These are phyloP conservation scores for Vaccinium vitisidaea DNA, from an alignment of 148 eudicot species.

Conservation along the genomic window DNA sequence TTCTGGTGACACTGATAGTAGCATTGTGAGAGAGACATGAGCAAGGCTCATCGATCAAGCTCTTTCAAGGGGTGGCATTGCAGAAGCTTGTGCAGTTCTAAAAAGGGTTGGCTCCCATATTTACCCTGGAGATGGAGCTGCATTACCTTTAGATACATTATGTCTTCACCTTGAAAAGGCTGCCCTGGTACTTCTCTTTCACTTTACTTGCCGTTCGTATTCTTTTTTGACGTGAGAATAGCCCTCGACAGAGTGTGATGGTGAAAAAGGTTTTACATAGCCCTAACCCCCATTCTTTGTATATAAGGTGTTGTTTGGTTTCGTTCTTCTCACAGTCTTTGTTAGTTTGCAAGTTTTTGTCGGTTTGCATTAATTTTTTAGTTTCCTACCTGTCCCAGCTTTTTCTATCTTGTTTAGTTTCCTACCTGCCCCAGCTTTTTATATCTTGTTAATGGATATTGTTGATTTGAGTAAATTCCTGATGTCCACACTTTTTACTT, in stretches of 20 bases:
- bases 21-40: constrained; percentile 86
- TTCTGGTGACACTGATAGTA: constrained; percentile 94
- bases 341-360: neutral
- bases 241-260: neutral
- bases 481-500: neutral
- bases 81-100: constrained; percentile 89
- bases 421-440: neutral
- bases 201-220: neutral
- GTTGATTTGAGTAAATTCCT: neutral
- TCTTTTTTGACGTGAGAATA: neutral
- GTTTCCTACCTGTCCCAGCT: neutral
- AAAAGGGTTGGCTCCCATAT: constrained; percentile 89
- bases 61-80: constrained; percentile 78
- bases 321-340: neutral
- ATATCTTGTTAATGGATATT: constrained; percentile 11
- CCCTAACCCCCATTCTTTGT: neutral
- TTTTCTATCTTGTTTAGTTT: no score
- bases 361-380: neutral
- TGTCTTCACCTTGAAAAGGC: constrained; percentile 98
- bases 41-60: constrained; percentile 94
- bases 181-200: constrained; percentile 58
- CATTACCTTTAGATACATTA: constrained; percentile 79
- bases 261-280: neutral
- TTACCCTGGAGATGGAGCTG: constrained; percentile 89
- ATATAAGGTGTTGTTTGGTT: neutral